Conservation (phyloP, 805 yeast species). For the Candida sonorensis region DNA sequence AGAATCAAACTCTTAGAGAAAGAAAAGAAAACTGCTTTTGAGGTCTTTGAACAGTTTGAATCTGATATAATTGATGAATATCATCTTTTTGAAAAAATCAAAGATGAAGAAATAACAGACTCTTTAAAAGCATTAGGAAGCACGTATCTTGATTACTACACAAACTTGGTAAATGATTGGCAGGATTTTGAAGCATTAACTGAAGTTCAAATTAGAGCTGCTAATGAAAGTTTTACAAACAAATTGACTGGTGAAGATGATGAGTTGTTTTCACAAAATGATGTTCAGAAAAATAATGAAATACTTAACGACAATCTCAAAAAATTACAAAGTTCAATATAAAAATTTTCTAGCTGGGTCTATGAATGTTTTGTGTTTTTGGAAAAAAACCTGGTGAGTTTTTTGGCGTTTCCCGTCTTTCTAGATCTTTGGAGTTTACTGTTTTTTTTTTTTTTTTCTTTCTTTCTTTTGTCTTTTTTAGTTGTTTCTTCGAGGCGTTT, state of each 20-base stretch:
- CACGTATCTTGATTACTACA: conserved; percentile 67
- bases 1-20: conserved; percentile 37
- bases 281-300: conserved; percentile 22
- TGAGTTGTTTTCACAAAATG: conserved; percentile 19
- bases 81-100: conserved; percentile 70
- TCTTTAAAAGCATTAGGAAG: conserved; percentile 70
- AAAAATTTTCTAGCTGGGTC: neutral
- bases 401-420: too few relatives aligned
- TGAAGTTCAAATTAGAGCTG: neutral
- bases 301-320: conserved; percentile 17
- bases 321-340: conserved; percentile 3
- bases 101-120: conserved; percentile 67
- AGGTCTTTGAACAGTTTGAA: conserved; percentile 40
- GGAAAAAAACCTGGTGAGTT: too few relatives aligned
- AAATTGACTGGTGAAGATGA: conserved; percentile 18
- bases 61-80: conserved; percentile 42
- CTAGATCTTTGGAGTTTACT: too few relatives aligned
- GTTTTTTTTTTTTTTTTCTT: too few relatives aligned
- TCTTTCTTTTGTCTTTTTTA: too few relatives aligned
- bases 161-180: conserved; percentile 66
- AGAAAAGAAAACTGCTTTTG: conserved; percentile 38
- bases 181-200: conserved; percentile 27
- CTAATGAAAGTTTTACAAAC: conserved; percentile 7
- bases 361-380: neutral
- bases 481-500: too few relatives aligned